Base-by-base conservation (phyloP, 1,139 yeast genomes). In the Suhomyces panamericanus region DNA sequence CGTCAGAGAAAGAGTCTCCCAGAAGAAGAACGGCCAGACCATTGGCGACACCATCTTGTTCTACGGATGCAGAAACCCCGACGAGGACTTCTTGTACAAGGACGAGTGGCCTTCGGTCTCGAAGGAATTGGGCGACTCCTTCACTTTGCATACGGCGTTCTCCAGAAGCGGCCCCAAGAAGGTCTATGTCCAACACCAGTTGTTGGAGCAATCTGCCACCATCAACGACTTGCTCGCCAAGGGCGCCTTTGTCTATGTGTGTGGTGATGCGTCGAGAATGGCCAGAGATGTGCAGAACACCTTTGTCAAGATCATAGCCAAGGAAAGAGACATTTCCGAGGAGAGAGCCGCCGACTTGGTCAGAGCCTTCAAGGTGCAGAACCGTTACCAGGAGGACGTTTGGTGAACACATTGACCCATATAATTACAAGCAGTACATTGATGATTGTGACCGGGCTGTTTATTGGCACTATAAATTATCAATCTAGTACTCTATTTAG, bases 181-280 rank as follows among this genome's bases (percentile, higher is more conserved):
- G 69, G 86, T 85, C 20, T 93, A 93, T 57, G 98, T 91, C 46
- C 99, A 93, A 69, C 85, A 95, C 62, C 81, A 79, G 52, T 63
- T 93, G 54, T 58, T 69, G 48, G 91, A 87, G 60, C 75, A 78
- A 49, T 76, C 85, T 20, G 58, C 64, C 34, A 70, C 73, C 42
- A 73, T 91, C 43, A 78, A 80, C 57, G 69, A 77, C 42, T 70
- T 91, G 50, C 67, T 93, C 45, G 72, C 77, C 48, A 69, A 77
- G 31, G 97, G 96, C 44, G 97, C 96, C 0, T 86, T 83, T 63
- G 78, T 93, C 53, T 93, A 93, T 63, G 96, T 93, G 27, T 93
- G 99, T 76, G 99, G 99, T 60, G 98, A 93, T 71, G 98, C 99
- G 28, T 81, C 87, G 39, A 82, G 80, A 57, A 93, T 93, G 99